Percentiles rank a stretch among this genome's conserved stretches.
Conservation (phyloP, 2,329 filamentous ascomycete genomes). For the Dactylellina leptospora region DNA sequence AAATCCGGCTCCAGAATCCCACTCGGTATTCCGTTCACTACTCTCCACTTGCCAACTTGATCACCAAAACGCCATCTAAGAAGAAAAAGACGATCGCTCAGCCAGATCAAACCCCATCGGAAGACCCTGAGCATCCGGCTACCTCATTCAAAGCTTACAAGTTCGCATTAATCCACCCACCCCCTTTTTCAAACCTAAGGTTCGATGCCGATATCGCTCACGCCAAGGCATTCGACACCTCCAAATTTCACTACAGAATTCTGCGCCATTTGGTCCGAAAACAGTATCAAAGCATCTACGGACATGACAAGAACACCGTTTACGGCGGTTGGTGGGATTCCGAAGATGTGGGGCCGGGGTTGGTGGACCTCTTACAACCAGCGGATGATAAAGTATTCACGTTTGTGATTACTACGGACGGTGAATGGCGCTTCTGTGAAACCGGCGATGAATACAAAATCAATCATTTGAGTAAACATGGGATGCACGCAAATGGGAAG, state of each 20-base stretch:
- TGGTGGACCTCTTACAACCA: conserved; percentile 42
- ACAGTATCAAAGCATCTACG: conserved; percentile 51
- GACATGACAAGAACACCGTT: conserved; percentile 36
- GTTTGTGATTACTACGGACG: conserved; percentile 38
- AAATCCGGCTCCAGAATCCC: conserved; percentile 23
- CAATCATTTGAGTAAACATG: conserved; percentile 49
- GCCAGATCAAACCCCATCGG: background rate
- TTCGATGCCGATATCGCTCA: conserved; percentile 42
- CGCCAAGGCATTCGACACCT: conserved; percentile 43
- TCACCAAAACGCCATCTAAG: conserved; percentile 34
- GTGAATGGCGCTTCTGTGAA: conserved; percentile 52
- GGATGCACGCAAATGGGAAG: conserved; percentile 42
- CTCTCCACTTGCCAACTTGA: conserved; percentile 41
- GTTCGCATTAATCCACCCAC: conserved; percentile 40
- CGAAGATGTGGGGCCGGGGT: conserved; percentile 24
- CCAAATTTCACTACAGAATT: conserved; percentile 48
- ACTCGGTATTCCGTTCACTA: conserved; percentile 47
- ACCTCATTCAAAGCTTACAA: conserved; percentile 53
- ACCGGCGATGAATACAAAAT: conserved; percentile 51
- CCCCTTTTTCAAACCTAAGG: conserved; percentile 16
- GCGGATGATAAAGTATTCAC: conserved; percentile 49
- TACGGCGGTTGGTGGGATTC: conserved; percentile 40
- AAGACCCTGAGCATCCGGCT: background rate
- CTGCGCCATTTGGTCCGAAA: conserved; percentile 41
- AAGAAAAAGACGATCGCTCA: conserved; percentile 5